Percentiles rank a stretch among this genome's conserved stretches.
Conservation (phyloP, 371 early-diverging fungal genomes). For the Mortierella sp. region DNA sequence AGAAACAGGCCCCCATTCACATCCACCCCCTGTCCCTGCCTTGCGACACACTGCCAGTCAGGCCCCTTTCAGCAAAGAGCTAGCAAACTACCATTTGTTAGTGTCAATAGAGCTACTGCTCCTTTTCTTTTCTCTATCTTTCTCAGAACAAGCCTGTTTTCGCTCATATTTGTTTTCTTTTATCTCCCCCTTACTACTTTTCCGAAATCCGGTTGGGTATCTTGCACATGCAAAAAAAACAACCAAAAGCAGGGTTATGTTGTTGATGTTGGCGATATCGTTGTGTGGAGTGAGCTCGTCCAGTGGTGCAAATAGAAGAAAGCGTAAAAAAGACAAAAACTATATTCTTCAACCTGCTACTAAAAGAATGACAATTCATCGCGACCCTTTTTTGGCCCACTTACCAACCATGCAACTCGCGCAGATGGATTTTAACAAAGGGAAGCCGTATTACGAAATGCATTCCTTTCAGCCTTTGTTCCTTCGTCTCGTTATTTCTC, state of each 20-base stretch:
- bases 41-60: constrained; percentile 6
- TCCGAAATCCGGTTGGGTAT: background rate
- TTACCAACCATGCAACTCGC: no score
- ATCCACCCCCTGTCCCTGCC: background rate
- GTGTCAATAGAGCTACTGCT: background rate
- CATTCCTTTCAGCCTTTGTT: no score
- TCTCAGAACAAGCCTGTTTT: background rate
- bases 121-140: background rate
- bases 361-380: background rate
- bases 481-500: no score
- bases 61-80: background rate
- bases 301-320: background rate
- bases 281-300: background rate
- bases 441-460: no score
- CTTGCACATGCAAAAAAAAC: constrained; percentile 6
- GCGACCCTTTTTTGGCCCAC: background rate
- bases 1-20: background rate
- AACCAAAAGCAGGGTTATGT: background rate
- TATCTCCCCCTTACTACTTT: background rate
- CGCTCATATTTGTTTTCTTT: background rate
- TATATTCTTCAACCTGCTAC: background rate
- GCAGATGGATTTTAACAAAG: no score
- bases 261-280: background rate
- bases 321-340: background rate
- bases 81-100: no score